Percentiles rank a stretch among this genome's conserved stretches.
Evolutionary conservation across 495 filamentous ascomycete species (phyloP).

Genomic region (Lasiosphaeris hirsuta): DNA sequence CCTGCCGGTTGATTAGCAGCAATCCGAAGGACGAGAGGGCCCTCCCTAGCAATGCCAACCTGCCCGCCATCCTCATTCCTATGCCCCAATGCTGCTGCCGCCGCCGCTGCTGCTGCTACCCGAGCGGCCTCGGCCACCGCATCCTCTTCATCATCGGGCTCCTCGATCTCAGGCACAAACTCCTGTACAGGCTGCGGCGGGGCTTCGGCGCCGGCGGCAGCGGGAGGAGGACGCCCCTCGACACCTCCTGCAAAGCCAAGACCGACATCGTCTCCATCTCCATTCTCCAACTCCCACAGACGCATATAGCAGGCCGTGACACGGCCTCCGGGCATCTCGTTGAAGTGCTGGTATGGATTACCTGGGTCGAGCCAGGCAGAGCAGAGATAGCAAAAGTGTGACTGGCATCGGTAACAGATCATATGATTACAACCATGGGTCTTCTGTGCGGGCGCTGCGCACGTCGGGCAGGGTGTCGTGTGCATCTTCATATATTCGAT

Average conservation of each 20-base stretch:
- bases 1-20: slow-evolving; percentile 34
- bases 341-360: slow-evolving; percentile 90
- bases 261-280: slow-evolving; percentile 65
- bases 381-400: slow-evolving; percentile 97
- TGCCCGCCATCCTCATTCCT: slow-evolving; percentile 15
- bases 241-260: slow-evolving; percentile 49
- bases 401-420: slow-evolving; percentile 83
- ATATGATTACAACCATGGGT: slow-evolving; percentile 97
- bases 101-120: background rate
- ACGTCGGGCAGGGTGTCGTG: slow-evolving; percentile 89
- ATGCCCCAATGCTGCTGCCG: slow-evolving; percentile 5
- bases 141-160: slow-evolving; percentile 26
- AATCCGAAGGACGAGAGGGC: slow-evolving; percentile 53
- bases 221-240: background rate
- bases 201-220: slow-evolving; percentile 19
- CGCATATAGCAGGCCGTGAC: slow-evolving; percentile 71
- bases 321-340: slow-evolving; percentile 46
- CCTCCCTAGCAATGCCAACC: slow-evolving; percentile 47
- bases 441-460: slow-evolving; percentile 80
- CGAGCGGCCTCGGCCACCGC: slow-evolving; percentile 17
- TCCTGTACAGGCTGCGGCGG: slow-evolving; percentile 16
- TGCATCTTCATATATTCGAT: slow-evolving; percentile 75
- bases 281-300: slow-evolving; percentile 84
- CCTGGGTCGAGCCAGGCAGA: slow-evolving; percentile 72
- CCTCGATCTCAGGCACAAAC: slow-evolving; percentile 25